These are phyloP conservation scores for Galium porrigens DNA, from an alignment of 305 asterid species.

Conservation along the genomic window DNA sequence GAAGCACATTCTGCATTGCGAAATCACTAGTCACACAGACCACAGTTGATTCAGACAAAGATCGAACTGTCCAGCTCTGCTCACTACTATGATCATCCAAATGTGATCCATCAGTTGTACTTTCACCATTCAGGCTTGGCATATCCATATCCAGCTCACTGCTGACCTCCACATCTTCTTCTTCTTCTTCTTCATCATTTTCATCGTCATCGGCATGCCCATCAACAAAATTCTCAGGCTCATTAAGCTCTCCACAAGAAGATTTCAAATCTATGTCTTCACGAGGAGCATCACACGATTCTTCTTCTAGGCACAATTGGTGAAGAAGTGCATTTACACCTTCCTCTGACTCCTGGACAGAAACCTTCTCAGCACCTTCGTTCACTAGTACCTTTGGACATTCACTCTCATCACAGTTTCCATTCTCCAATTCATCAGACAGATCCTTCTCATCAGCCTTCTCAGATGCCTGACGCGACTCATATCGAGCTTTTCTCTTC, in stretches of 20 bases:
- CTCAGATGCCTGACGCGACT: conserved; percentile 35
- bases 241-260: conserved; percentile 14
- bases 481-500: conserved; percentile 83
- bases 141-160: conserved; percentile 34
- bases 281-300: conserved; percentile 20
- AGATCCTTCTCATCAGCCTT: conserved; percentile 26
- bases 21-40: conserved; percentile 83
- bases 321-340: conserved; percentile 37
- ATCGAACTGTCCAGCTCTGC: conserved; percentile 84
- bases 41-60: conserved; percentile 79
- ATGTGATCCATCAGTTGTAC: conserved; percentile 23
- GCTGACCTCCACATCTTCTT: conserved; percentile 18
- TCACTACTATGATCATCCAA: conserved; percentile 68
- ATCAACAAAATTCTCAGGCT: conserved; percentile 15
- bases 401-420: conserved; percentile 27
- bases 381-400: conserved; percentile 38
- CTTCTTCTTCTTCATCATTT: conserved; percentile 22
- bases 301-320: conserved; percentile 49
- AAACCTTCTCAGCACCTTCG: conserved; percentile 30
- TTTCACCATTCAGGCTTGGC: conserved; percentile 34
- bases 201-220: conserved; percentile 11
- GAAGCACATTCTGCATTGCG: conserved; percentile 97
- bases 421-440: conserved; percentile 28
- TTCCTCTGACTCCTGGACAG: conserved; percentile 18
- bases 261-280: conserved; percentile 13